These are phyloP conservation scores for Fusarium papillatum DNA, from an alignment of 2,329 filamentous ascomycete species.

Conservation along the genomic window DNA sequence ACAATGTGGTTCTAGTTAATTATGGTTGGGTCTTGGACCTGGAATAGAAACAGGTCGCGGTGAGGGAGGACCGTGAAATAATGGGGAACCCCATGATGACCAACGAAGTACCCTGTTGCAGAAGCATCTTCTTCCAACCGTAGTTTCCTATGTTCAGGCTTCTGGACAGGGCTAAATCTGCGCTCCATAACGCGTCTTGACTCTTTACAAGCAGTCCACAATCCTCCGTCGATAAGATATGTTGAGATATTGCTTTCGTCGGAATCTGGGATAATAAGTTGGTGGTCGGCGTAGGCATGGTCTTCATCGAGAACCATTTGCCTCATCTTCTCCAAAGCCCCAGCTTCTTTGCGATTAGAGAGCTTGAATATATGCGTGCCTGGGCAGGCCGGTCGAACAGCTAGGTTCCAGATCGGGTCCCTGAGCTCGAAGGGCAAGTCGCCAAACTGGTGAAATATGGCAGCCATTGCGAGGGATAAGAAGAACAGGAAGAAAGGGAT, in stretches of 20 bases:
- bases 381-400: background rate
- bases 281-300: background rate
- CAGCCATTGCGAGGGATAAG: background rate
- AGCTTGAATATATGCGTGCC: background rate
- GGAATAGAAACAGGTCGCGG: conserved; percentile 23
- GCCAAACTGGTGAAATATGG: background rate
- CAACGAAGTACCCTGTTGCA: background rate
- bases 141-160: too few relatives aligned
- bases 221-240: conserved; percentile 7
- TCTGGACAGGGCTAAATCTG: background rate
- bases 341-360: background rate
- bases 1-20: background rate
- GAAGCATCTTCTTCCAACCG: background rate
- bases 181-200: background rate
- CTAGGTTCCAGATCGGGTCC: background rate
- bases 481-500: background rate
- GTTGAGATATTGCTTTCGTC: background rate
- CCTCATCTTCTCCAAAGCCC: background rate
- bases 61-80: conserved; percentile 15
- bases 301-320: background rate
- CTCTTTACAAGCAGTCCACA: conserved; percentile 8
- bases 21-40: background rate
- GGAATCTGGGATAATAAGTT: background rate
- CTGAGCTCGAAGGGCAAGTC: background rate
- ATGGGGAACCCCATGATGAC: background rate